These are phyloP conservation scores for Takashimella koratensis DNA, from an alignment of 1,284 basidiomycete genomes.

Conservation along the genomic window DNA sequence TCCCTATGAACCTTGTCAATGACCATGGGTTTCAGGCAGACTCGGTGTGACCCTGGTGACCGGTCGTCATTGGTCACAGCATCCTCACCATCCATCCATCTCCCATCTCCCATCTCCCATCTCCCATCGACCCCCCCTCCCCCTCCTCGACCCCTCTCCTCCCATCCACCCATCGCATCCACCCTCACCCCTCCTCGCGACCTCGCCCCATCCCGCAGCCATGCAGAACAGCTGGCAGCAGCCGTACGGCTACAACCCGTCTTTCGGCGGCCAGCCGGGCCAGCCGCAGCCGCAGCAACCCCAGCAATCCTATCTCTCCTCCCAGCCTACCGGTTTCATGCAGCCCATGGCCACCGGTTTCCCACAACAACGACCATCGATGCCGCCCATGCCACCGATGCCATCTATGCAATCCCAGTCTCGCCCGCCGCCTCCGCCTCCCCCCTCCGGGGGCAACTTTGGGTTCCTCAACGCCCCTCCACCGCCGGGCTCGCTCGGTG, in stretches of 20 bases:
- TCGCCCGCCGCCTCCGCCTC: slow-evolving; percentile 14
- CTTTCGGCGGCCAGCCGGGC: slow-evolving; percentile 34
- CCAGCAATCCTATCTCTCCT: slow-evolving; percentile 13
- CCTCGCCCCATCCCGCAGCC: slow-evolving; percentile 15
- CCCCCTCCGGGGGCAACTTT: slow-evolving; percentile 25
- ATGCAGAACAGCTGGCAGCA: slow-evolving; percentile 35
- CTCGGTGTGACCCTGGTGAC: not conserved
- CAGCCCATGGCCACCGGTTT: slow-evolving; percentile 57
- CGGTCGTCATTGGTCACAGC: not conserved
- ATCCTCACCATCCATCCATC: not conserved
- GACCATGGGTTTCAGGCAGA: not conserved
- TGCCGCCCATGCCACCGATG: slow-evolving; percentile 1
- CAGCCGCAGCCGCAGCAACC: slow-evolving; percentile 25
- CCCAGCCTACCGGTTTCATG: slow-evolving; percentile 39
- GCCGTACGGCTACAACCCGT: slow-evolving; percentile 25
- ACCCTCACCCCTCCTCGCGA: slow-evolving; percentile 2
- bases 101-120: not conserved
- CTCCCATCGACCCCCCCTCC: not conserved
- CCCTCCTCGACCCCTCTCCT: slow-evolving; percentile 4
- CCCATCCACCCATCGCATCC: slow-evolving; percentile 28
- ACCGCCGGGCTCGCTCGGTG: slow-evolving; percentile 19
- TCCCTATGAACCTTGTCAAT: no score
- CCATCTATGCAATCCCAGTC: slow-evolving; percentile 16
- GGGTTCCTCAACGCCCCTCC: slow-evolving; percentile 48
- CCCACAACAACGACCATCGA: slow-evolving; percentile 10